Evolutionary conservation across 352 stramenopile genomes (phyloP).

Genomic region (Pythium folliculosum): DNA sequence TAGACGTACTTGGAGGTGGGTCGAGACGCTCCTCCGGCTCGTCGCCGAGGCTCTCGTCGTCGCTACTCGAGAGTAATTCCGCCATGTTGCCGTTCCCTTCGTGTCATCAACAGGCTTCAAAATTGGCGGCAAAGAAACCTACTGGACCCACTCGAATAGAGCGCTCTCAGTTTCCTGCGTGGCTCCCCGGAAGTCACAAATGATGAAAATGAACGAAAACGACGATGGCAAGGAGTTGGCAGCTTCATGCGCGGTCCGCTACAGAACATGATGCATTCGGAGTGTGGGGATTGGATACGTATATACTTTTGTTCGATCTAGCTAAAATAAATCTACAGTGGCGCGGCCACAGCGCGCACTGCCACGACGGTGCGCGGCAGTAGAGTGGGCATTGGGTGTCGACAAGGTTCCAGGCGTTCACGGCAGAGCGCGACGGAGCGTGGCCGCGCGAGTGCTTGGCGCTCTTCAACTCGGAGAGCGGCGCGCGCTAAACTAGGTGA

Average conservation of each 20-base stretch:
- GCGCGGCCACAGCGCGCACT: background rate
- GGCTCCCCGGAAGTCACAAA: conserved; percentile 24
- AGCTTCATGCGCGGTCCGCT: too few species aligned
- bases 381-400: too few species aligned
- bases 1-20: background rate
- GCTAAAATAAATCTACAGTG: conserved; percentile 29
- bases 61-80: conserved; percentile 70
- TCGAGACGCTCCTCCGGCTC: conserved; percentile 12
- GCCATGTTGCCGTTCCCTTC: conserved; percentile 37
- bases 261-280: background rate
- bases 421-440: too few species aligned
- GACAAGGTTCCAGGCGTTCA: too few species aligned
- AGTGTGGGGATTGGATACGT: conserved; percentile 11
- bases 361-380: too few species aligned
- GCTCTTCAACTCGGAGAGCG: background rate
- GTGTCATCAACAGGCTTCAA: conserved; percentile 10
- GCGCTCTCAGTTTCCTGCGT: background rate
- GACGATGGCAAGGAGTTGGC: background rate
- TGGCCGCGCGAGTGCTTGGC: background rate
- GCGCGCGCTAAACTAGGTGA: conserved; percentile 55
- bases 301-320: conserved; percentile 26
- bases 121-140: conserved; percentile 19
- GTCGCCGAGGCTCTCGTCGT: conserved; percentile 42
- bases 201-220: background rate
- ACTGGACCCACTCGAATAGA: conserved; percentile 22